Base-by-base conservation (phyloP, 257 asterid species). In the Rhazya stricta region DNA sequence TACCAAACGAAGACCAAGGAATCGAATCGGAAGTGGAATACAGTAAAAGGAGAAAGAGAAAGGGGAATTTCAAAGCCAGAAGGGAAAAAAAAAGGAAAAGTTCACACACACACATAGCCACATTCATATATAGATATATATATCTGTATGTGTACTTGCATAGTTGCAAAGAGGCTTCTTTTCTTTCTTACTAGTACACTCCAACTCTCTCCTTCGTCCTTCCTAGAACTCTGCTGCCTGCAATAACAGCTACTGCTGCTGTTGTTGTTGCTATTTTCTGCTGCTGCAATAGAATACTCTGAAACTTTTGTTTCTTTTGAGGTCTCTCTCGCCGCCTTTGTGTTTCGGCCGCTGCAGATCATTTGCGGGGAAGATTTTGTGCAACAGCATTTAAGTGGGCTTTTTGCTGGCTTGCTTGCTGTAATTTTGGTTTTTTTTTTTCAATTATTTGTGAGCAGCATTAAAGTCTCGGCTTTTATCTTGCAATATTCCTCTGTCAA, bases 291-390 rank as follows among this genome's bases (percentile, higher is more conserved):
- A 62, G 62, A 43, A 18, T 60, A 50, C 29, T 25, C 74, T 32
- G 67, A 48, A 54, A 3, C 65, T 50, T 72, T 69, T 63, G 67
- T 81, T 72, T 43, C 78, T 84, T 81, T 81, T 78, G 30, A 80
- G 84, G 79, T 36, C 75, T 71, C n/a, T 62, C 56, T 84, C 58
- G 85, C 88, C 82, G 84, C 82, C 85, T 84, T 80, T 69, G 60
- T 67, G 56, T 53, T 75, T 73, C 76, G 51, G 71, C 73, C 50
- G 21, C 79, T 73, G 77, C 77, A 76, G 83, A 43, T 23, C 15
- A 23, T 67, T 77, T 79, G 43, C 37, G 30, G 68, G 69, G 53
- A 61, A 42, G 68, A 27, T 29, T 51, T 65, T 71, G 57, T 62
- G 57, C 71, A 71, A 4, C 67, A 27, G 74, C 78, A 79, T 80